Percentiles rank a stretch among this genome's conserved stretches.
Conservation (phyloP, 202 grass and related monocot species). For the Carex arenaria region DNA sequence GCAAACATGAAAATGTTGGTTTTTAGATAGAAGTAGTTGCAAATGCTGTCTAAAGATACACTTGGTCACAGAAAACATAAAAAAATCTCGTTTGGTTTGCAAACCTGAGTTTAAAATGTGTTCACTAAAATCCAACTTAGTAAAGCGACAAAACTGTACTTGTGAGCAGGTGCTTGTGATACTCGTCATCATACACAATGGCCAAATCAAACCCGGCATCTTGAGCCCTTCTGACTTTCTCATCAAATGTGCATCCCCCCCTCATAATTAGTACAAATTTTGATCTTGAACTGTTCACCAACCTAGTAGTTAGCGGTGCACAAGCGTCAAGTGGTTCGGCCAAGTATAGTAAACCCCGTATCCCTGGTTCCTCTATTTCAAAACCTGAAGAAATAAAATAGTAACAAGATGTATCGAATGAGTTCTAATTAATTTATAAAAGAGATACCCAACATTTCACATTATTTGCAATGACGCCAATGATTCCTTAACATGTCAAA, state of each 20-base stretch:
- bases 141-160: conserved; percentile 41
- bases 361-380: conserved; percentile 51
- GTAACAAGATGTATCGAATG: background rate
- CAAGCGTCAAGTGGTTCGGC: conserved; percentile 72
- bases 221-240: conserved; percentile 81
- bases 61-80: background rate
- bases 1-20: conserved; percentile 16
- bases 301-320: conserved; percentile 42
- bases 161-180: conserved; percentile 50
- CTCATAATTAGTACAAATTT: conserved; percentile 75
- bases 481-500: background rate
- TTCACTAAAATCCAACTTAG: conserved; percentile 3
- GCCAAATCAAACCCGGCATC: conserved; percentile 71
- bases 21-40: background rate
- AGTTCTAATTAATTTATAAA: background rate
- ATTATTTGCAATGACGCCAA: background rate
- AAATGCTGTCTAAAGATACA: background rate
- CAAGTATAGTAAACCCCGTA: conserved; percentile 51
- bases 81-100: background rate
- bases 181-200: conserved; percentile 78
- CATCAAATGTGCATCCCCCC: conserved; percentile 77
- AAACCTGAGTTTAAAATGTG: background rate
- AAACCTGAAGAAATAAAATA: conserved; percentile 49
- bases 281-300: conserved; percentile 23
- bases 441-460: background rate